phyloP scores from a whole-genome alignment of 306 rosid genomes.

The Medicago ruthenica region DNA sequence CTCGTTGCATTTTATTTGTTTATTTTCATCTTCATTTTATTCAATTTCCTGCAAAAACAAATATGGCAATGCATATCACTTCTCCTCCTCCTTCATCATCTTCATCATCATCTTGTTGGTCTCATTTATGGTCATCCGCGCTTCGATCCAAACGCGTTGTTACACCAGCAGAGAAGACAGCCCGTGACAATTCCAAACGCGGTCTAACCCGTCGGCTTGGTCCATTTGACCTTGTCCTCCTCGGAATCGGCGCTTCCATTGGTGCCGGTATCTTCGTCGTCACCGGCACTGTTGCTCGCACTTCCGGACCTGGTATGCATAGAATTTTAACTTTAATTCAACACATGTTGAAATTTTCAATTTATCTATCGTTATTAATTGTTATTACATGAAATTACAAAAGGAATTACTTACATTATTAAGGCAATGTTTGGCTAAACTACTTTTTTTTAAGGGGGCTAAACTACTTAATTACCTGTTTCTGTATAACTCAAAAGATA shows the following conservation, averaged over 20 bases:
- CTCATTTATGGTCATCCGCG: slow-evolving; percentile 79
- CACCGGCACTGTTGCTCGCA: slow-evolving; percentile 94
- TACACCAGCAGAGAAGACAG: slow-evolving; percentile 58
- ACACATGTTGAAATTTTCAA: background rate
- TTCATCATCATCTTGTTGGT: slow-evolving; percentile 51
- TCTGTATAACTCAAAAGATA: too few relatives aligned
- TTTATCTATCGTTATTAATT: too few relatives aligned
- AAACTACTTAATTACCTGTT: too few relatives aligned
- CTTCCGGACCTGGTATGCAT: slow-evolving; percentile 75
- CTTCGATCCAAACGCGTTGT: slow-evolving; percentile 60
- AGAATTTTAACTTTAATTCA: background rate
- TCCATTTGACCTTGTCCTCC: slow-evolving; percentile 74
- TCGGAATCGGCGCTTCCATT: slow-evolving; percentile 89
- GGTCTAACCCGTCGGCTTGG: slow-evolving; percentile 88
- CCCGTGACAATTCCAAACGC: slow-evolving; percentile 53
- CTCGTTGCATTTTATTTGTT: too few relatives aligned
- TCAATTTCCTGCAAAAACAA: background rate
- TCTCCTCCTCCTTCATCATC: slow-evolving; percentile 32
- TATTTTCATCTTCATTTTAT: too few relatives aligned
- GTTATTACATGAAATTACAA: background rate
- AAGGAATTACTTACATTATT: too few relatives aligned
- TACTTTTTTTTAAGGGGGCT: too few relatives aligned
- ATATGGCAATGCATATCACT: slow-evolving; percentile 45
- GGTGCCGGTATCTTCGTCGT: slow-evolving; percentile 92
- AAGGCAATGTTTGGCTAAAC: too few relatives aligned